Evolutionary conservation across 2,329 filamentous ascomycete species (phyloP).

Genomic region (Chrysoporthe austroafricana): DNA sequence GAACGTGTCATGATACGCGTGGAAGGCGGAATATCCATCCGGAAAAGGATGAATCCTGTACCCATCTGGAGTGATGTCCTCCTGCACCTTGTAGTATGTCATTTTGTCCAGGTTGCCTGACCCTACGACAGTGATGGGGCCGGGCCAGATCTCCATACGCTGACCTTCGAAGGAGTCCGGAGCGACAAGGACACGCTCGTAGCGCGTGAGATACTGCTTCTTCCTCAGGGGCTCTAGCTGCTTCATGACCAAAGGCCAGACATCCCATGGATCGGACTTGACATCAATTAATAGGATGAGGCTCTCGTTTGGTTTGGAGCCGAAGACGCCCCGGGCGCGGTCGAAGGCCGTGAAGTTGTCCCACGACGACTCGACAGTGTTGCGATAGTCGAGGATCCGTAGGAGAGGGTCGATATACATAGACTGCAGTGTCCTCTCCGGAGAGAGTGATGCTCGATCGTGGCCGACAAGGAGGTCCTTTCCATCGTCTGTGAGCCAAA

Average conservation of each 20-base stretch:
- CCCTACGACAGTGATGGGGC: neutral
- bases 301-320: neutral
- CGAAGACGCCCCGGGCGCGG: constrained; percentile 4
- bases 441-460: neutral
- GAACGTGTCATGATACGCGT: constrained; percentile 1
- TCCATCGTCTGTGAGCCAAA: neutral
- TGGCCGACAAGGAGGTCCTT: neutral
- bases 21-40: neutral
- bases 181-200: neutral
- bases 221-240: neutral
- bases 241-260: neutral
- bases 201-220: neutral
- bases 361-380: constrained; percentile 1
- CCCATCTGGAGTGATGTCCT: constrained; percentile 1
- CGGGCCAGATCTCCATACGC: neutral
- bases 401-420: neutral
- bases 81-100: neutral
- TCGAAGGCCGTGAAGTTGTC: neutral
- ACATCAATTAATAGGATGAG: neutral
- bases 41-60: neutral
- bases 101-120: neutral
- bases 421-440: neutral
- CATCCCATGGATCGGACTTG: neutral
- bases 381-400: constrained; percentile 2
- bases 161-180: neutral